A percentile compares a stretch with the other conserved stretches of the same genome.
Conservation (phyloP, 805 yeast genomes). For the Pichia cephalocereana region DNA sequence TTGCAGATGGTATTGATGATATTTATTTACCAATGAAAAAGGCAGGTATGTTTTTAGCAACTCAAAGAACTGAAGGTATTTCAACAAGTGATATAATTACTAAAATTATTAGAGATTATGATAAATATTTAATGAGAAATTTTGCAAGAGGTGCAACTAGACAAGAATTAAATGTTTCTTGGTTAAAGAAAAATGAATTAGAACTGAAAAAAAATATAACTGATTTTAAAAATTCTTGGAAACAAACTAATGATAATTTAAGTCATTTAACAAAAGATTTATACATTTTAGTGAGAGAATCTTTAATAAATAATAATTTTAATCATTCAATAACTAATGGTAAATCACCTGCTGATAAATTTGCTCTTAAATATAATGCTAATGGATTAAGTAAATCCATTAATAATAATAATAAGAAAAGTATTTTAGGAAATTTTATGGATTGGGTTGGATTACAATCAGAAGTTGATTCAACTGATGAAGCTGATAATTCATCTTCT, state of each 20-base stretch:
- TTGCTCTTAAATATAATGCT: conserved; percentile 55
- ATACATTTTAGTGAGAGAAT: conserved; percentile 77
- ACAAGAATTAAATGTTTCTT: conserved; percentile 90
- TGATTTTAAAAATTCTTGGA: conserved; percentile 82
- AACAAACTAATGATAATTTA: conserved; percentile 56
- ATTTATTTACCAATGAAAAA: conserved; percentile 89
- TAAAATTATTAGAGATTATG: conserved; percentile 90
- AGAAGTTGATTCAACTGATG: conserved; percentile 16
- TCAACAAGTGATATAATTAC: conserved; percentile 95
- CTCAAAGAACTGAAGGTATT: conserved; percentile 95
- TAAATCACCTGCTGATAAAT: conserved; percentile 54
- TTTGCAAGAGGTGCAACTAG: conserved; percentile 97
- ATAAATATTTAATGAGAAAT: conserved; percentile 92
- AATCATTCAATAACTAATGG: conserved; percentile 7
- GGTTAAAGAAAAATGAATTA: conserved; percentile 95
- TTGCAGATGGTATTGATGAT: conserved; percentile 80
- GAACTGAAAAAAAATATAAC: conserved; percentile 85
- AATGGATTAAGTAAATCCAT: conserved; percentile 29
- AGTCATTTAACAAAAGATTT: conserved; percentile 73
- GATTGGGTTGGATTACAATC: conserved; percentile 28
- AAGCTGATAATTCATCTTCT: neutral
- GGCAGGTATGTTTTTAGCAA: conserved; percentile 81
- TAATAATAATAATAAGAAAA: conserved; percentile 12
- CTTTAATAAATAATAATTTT: conserved; percentile 27
- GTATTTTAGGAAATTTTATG: conserved; percentile 26